Evolutionary conservation across 257 asterid genomes (phyloP).

Genomic region (Rhazya stricta): DNA sequence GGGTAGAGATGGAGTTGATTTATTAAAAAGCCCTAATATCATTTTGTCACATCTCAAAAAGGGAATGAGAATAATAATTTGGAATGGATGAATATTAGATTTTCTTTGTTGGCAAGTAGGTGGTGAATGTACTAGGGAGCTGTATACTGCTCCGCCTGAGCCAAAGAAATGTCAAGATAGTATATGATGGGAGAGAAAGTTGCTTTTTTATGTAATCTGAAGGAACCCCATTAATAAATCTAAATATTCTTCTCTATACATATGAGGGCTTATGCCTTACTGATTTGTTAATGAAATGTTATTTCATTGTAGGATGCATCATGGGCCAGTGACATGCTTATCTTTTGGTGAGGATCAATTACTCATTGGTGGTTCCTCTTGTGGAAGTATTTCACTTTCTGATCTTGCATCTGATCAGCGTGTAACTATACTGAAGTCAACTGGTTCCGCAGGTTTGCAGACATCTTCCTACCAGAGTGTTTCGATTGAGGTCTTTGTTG

Average conservation of each 20-base stretch:
- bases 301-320: constrained; percentile 66
- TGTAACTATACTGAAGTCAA: constrained; percentile 50
- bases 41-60: neutral
- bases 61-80: neutral
- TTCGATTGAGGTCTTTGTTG: neutral
- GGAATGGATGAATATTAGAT: neutral
- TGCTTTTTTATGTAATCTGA: neutral
- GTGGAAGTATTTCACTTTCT: constrained; percentile 70
- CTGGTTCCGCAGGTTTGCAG: constrained; percentile 55
- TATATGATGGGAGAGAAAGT: neutral
- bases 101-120: neutral
- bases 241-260: neutral
- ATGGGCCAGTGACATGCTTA: constrained; percentile 69
- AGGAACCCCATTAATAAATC: neutral
- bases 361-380: constrained; percentile 77
- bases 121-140: neutral
- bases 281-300: constrained; percentile 7
- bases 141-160: neutral
- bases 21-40: neutral
- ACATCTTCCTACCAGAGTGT: constrained; percentile 1
- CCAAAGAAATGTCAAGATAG: neutral
- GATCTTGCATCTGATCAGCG: constrained; percentile 90
- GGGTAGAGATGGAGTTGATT: neutral
- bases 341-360: constrained; percentile 79
- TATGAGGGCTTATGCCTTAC: neutral